A percentile compares a stretch with the other conserved stretches of the same genome.
Conservation (phyloP, 495 filamentous ascomycete species). For the Tirmania nivea region DNA sequence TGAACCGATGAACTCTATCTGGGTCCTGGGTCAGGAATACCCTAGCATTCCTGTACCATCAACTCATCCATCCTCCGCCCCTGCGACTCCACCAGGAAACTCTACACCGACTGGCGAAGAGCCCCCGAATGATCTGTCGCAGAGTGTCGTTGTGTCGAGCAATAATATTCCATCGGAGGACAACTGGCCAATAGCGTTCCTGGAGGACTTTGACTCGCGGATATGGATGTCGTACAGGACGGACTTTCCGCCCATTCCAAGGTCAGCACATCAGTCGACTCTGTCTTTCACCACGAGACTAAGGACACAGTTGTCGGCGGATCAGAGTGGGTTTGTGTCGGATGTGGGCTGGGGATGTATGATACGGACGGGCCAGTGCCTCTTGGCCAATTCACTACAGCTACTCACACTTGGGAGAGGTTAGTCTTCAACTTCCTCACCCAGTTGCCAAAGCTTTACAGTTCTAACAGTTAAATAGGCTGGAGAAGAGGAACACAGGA, state of each 20-base stretch:
- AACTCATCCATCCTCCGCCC: conserved; percentile 1
- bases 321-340: conserved; percentile 50
- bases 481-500: conserved; percentile 48
- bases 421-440: conserved; percentile 21
- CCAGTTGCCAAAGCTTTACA: conserved; percentile 1
- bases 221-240: conserved; percentile 96
- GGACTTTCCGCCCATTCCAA: conserved; percentile 66
- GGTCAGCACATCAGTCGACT: conserved; percentile 43
- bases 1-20: conserved; percentile 45
- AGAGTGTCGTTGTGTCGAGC: conserved; percentile 3
- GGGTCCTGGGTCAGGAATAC: conserved; percentile 74
- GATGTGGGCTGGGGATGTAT: conserved; percentile 98
- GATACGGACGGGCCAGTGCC: conserved; percentile 88
- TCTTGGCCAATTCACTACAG: conserved; percentile 66
- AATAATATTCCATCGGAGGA: conserved; percentile 26
- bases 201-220: conserved; percentile 79
- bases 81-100: conserved; percentile 5
- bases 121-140: conserved; percentile 2
- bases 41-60: conserved; percentile 20
- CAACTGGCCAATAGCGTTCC: conserved; percentile 60
- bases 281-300: conserved; percentile 76
- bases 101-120: conserved; percentile 1
- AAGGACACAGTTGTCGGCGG: conserved; percentile 46
- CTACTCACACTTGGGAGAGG: conserved; percentile 59
- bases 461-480: conserved; percentile 29